These are phyloP conservation scores for Calonectria hawksworthii DNA, from an alignment of 2,329 filamentous ascomycete genomes.

Conservation along the genomic window DNA sequence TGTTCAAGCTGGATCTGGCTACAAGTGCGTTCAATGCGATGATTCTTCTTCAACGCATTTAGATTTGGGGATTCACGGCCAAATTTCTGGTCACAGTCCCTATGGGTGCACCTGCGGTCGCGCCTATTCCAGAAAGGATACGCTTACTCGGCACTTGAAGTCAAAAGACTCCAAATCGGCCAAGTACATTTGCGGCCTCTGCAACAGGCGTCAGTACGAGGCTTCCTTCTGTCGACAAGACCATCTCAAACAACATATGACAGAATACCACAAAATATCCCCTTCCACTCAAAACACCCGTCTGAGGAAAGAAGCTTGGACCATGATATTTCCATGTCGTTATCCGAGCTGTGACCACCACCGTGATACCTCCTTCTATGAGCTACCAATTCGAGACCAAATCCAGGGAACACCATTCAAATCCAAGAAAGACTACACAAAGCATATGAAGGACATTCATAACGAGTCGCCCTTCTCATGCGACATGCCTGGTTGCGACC, in stretches of 20 bases:
- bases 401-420: background rate
- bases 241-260: conserved; percentile 11
- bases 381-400: background rate
- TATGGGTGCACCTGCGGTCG: background rate
- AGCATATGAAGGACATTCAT: background rate
- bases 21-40: background rate
- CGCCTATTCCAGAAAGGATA: background rate
- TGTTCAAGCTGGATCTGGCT: background rate
- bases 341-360: background rate
- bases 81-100: background rate
- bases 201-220: background rate
- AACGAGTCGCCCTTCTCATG: background rate
- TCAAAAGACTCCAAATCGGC: background rate
- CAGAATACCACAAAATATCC: background rate
- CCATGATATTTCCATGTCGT: background rate
- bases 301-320: no score
- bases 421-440: background rate
- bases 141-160: conserved; percentile 1
- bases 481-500: background rate
- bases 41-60: accelerated
- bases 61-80: accelerated
- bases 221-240: conserved; percentile 1
- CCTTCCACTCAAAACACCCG: background rate
- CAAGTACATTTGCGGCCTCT: background rate
- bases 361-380: background rate